Percentiles rank a stretch among this genome's conserved stretches.
Evolutionary conservation across 2,329 filamentous ascomycete genomes (phyloP).

Genomic region (Aspergillus sp.): DNA sequence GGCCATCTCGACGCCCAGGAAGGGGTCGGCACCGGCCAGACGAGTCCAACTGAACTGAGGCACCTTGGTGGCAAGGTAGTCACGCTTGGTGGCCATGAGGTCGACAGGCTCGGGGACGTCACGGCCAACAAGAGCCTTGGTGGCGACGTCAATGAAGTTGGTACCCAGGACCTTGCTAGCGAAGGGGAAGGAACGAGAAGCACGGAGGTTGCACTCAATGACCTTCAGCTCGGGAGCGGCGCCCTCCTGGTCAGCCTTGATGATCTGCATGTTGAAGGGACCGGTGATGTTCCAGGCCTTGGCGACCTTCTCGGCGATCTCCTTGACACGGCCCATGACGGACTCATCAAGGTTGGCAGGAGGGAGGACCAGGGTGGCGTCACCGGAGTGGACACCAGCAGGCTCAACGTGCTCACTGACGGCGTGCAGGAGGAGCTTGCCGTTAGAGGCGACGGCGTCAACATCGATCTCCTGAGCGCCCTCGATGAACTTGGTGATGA

Average conservation of each 20-base stretch:
- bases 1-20: slow-evolving; percentile 96
- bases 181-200: slow-evolving; percentile 96
- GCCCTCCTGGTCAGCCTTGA: slow-evolving; percentile 79
- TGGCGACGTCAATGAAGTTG: slow-evolving; percentile 96
- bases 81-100: slow-evolving; percentile 82
- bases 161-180: slow-evolving; percentile 93
- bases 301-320: slow-evolving; percentile 92
- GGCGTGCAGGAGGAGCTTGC: slow-evolving; percentile 85
- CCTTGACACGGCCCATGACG: slow-evolving; percentile 85
- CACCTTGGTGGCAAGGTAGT: slow-evolving; percentile 96
- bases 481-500: slow-evolving; percentile 98
- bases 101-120: slow-evolving; percentile 81
- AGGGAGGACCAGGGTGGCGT: slow-evolving; percentile 90
- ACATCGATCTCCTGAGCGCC: slow-evolving; percentile 95
- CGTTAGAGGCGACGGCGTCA: slow-evolving; percentile 83
- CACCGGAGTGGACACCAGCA: slow-evolving; percentile 95
- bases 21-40: slow-evolving; percentile 93
- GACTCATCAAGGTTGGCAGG: slow-evolving; percentile 73
- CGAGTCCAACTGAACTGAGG: slow-evolving; percentile 99
- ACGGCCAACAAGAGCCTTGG: slow-evolving; percentile 83
- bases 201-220: slow-evolving; percentile 96
- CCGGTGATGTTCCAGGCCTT: slow-evolving; percentile 96
- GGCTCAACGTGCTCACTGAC: slow-evolving; percentile 96
- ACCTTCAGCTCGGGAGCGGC: slow-evolving; percentile 81
- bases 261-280: slow-evolving; percentile 99